Conservation (phyloP, 2,329 filamentous ascomycete genomes). For the Pseudocercospora crystallina region DNA sequence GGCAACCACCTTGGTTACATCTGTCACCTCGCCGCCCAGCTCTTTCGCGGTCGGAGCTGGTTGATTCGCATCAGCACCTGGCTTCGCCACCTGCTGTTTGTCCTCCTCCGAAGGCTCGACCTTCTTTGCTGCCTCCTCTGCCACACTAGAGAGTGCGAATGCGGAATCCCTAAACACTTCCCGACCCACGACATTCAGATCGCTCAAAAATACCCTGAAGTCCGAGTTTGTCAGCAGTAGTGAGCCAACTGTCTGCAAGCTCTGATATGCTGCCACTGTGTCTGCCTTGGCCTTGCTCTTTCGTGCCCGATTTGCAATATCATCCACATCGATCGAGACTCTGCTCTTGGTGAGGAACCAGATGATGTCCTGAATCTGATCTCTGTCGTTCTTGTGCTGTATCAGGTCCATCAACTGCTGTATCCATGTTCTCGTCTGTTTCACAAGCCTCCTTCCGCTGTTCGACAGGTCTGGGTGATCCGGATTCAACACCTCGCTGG, state of each 20-base stretch:
- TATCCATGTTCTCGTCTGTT: constrained; percentile 71
- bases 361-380: constrained; percentile 88
- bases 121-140: constrained; percentile 70
- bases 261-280: constrained; percentile 73
- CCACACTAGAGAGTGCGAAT: constrained; percentile 72
- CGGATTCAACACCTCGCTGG: constrained; percentile 75
- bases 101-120: constrained; percentile 68
- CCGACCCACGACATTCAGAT: constrained; percentile 73
- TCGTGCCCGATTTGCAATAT: constrained; percentile 61
- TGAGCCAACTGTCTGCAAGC: constrained; percentile 76
- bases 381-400: constrained; percentile 74
- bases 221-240: constrained; percentile 88
- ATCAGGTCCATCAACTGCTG: constrained; percentile 79
- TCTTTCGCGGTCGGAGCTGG: constrained; percentile 59
- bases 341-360: constrained; percentile 80
- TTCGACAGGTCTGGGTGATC: constrained; percentile 73
- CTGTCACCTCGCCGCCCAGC: constrained; percentile 52
- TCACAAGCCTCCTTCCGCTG: constrained; percentile 71
- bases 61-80: constrained; percentile 50
- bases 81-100: constrained; percentile 54
- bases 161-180: constrained; percentile 88
- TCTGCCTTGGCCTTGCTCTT: constrained; percentile 68
- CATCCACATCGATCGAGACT: constrained; percentile 65
- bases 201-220: constrained; percentile 81
- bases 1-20: constrained; percentile 47